A percentile compares a stretch with the other conserved stretches of the same genome.
These are phyloP conservation scores for Pichia kluyveri DNA, from an alignment of 805 yeast species.

Conservation along the genomic window DNA sequence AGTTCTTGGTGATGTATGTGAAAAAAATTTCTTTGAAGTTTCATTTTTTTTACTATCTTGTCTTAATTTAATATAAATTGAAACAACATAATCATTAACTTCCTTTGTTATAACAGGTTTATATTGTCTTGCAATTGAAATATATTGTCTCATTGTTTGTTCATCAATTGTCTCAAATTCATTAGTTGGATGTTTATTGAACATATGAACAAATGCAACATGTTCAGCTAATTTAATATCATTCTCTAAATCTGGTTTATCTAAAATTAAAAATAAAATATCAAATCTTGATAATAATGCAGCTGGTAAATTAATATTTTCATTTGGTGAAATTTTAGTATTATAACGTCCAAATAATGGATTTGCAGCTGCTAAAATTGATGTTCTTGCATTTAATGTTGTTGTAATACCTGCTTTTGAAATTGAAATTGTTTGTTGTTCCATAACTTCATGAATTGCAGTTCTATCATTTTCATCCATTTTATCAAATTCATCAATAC, in stretches of 20 bases:
- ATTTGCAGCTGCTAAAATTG: slow-evolving; percentile 97
- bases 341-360: slow-evolving; percentile 94
- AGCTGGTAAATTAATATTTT: slow-evolving; percentile 93
- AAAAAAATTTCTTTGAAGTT: slow-evolving; percentile 67
- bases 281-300: slow-evolving; percentile 94
- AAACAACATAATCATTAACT: slow-evolving; percentile 81
- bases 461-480: slow-evolving; percentile 97
- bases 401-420: slow-evolving; percentile 98
- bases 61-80: slow-evolving; percentile 81
- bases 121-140: slow-evolving; percentile 73
- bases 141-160: slow-evolving; percentile 73
- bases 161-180: slow-evolving; percentile 73
- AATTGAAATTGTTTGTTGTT: slow-evolving; percentile 95
- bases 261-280: slow-evolving; percentile 76
- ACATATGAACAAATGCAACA: slow-evolving; percentile 94
- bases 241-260: slow-evolving; percentile 66
- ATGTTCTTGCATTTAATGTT: slow-evolving; percentile 89
- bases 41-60: slow-evolving; percentile 81
- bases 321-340: slow-evolving; percentile 81
- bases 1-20: slow-evolving; percentile 94
- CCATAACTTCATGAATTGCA: slow-evolving; percentile 99
- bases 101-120: slow-evolving; percentile 79
- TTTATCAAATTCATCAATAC: slow-evolving; percentile 98
- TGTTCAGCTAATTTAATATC: slow-evolving; percentile 88
- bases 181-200: slow-evolving; percentile 74